Percentiles rank a stretch among this genome's conserved stretches.
phyloP scores from a whole-genome alignment of 2,329 filamentous ascomycete species.

The Rhinocladiella similis region DNA sequence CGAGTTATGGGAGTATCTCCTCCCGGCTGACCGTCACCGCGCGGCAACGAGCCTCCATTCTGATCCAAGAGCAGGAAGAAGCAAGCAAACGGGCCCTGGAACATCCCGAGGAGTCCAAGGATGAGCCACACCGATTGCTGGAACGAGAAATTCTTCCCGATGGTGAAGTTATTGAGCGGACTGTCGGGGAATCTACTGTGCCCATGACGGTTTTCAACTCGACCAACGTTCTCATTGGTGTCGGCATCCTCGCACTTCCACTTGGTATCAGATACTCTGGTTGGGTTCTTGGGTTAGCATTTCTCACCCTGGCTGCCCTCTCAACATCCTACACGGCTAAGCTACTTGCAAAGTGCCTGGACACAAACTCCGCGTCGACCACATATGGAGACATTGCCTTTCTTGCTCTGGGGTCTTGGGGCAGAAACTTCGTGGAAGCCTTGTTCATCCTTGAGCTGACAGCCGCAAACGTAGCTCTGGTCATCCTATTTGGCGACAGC shows the following conservation, averaged over 20 bases:
- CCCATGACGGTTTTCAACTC: conserved; percentile 97
- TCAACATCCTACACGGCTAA: conserved; percentile 85
- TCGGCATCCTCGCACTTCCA: conserved; percentile 85
- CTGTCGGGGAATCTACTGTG: conserved; percentile 91
- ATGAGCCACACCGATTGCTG: conserved; percentile 17
- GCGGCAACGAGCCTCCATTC: conserved; percentile 55
- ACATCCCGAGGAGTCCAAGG: conserved; percentile 26
- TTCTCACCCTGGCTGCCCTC: conserved; percentile 71
- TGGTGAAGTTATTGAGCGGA: conserved; percentile 77
- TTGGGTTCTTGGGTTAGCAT: conserved; percentile 78
- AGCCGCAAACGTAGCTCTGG: conserved; percentile 82
- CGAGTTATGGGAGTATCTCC: conserved; percentile 60
- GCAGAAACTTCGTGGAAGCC: conserved; percentile 77
- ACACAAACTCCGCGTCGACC: conserved; percentile 79
- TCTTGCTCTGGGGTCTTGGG: conserved; percentile 81
- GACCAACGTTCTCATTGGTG: conserved; percentile 87
- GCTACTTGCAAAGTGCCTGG: conserved; percentile 82
- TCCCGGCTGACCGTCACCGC: conserved; percentile 58
- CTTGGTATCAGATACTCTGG: conserved; percentile 84
- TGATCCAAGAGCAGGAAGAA: conserved; percentile 54
- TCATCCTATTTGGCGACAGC: conserved; percentile 92
- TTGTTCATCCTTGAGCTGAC: conserved; percentile 86
- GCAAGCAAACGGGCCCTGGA: conserved; percentile 41
- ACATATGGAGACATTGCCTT: conserved; percentile 94
- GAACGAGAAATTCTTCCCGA: conserved; percentile 27